Conservation (phyloP, 305 asterid genomes). For the Striga hermonthica region DNA sequence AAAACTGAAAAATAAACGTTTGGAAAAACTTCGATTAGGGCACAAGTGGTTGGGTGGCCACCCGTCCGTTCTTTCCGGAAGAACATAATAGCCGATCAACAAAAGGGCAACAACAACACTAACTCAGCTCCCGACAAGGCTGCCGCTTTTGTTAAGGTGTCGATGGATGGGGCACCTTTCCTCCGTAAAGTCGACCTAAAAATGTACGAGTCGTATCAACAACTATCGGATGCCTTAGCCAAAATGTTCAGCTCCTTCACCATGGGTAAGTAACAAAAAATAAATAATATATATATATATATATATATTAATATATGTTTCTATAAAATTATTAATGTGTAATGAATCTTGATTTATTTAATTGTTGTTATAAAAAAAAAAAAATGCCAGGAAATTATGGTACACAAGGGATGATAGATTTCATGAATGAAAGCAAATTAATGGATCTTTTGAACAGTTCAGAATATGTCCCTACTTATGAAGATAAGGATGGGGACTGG, state of each 20-base stretch:
- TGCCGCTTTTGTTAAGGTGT: conserved; percentile 53
- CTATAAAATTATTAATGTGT: neutral
- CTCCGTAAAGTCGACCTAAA: conserved; percentile 71
- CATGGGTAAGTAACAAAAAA: conserved; percentile 30
- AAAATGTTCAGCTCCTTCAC: conserved; percentile 58
- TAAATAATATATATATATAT: no score
- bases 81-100: conserved; percentile 42
- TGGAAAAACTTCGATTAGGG: conserved; percentile 28
- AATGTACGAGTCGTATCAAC: conserved; percentile 55
- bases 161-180: conserved; percentile 84
- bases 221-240: conserved; percentile 59
- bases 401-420: conserved; percentile 47
- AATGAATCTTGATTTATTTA: neutral
- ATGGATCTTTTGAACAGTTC: conserved; percentile 51
- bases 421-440: conserved; percentile 49
- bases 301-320: neutral
- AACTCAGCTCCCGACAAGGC: conserved; percentile 32
- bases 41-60: conserved; percentile 71
- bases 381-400: conserved; percentile 39
- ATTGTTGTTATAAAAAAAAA: no score
- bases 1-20: neutral
- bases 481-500: conserved; percentile 61
- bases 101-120: conserved; percentile 38
- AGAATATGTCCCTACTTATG: conserved; percentile 48
- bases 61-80: conserved; percentile 55